Evolutionary conservation across 2,329 filamentous ascomycete genomes (phyloP).

Genomic region (Colletotrichum sp.): DNA sequence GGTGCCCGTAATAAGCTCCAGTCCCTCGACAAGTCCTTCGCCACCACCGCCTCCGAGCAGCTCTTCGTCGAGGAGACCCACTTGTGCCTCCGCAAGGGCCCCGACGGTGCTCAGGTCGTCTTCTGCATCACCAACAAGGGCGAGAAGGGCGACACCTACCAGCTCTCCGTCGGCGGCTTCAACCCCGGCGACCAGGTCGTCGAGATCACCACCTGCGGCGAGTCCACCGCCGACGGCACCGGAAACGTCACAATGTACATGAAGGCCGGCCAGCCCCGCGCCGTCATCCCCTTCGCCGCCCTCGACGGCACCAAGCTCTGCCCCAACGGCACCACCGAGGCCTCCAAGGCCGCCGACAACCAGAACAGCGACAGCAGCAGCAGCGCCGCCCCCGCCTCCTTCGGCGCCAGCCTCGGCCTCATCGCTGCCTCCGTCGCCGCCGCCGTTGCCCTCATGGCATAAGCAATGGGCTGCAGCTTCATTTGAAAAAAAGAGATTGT

Average conservation of each 20-base stretch:
- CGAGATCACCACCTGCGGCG: constrained; percentile 9
- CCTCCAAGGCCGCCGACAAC: not conserved
- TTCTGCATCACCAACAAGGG: constrained; percentile 21
- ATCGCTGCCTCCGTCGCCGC: constrained; percentile 7
- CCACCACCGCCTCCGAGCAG: constrained; percentile 14
- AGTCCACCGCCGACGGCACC: constrained; percentile 12
- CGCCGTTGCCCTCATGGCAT: constrained; percentile 9
- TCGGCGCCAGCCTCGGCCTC: constrained; percentile 4
- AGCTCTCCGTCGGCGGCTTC: constrained; percentile 17
- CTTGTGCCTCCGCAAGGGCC: constrained; percentile 16
- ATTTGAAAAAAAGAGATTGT: not conserved
- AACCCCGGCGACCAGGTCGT: constrained; percentile 12
- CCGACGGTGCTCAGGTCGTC: constrained; percentile 15
- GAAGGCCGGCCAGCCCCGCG: constrained; percentile 13
- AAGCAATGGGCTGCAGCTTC: not conserved
- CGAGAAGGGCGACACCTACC: constrained; percentile 9
- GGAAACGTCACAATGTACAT: constrained; percentile 19
- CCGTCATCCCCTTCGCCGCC: not conserved
- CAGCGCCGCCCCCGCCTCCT: not conserved
- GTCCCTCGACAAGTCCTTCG: not conserved
- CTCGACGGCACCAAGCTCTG: constrained; percentile 3
- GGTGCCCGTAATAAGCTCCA: constrained; percentile 12
- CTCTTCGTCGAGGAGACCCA: constrained; percentile 18
- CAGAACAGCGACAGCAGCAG: not conserved
- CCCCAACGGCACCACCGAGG: constrained; percentile 7